Percentiles rank a stretch among this genome's conserved stretches.
phyloP scores from a whole-genome alignment of 345 rosid genomes.

The Schrenkiella parvula region DNA sequence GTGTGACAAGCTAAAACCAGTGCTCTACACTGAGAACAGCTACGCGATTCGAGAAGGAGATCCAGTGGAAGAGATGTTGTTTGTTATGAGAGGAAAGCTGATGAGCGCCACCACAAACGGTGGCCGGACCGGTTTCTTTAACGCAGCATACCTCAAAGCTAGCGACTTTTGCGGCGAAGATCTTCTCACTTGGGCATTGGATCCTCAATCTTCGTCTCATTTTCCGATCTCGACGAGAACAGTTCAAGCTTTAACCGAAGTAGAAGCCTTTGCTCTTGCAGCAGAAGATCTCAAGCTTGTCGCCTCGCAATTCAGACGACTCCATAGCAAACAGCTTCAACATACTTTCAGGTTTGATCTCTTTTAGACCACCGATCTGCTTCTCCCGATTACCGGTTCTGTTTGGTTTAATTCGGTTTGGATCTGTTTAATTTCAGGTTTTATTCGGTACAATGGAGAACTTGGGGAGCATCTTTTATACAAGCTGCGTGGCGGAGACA shows the following conservation, averaged over 20 bases:
- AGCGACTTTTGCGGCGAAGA: conserved; percentile 83
- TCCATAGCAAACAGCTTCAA: conserved; percentile 60
- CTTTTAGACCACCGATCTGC: not conserved
- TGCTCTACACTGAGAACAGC: conserved; percentile 55
- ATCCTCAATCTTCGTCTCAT: conserved; percentile 54
- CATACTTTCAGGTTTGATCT: conserved; percentile 53
- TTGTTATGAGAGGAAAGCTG: conserved; percentile 58
- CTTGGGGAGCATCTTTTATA: conserved; percentile 84
- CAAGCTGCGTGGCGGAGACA: conserved; percentile 79
- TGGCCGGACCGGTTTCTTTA: conserved; percentile 62
- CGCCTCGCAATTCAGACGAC: conserved; percentile 64
- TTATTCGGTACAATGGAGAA: conserved; percentile 70
- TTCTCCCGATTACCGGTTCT: not conserved
- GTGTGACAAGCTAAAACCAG: conserved; percentile 64
- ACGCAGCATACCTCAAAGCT: conserved; percentile 45
- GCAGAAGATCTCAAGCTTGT: conserved; percentile 65
- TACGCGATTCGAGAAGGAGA: conserved; percentile 57
- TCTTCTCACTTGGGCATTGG: conserved; percentile 70
- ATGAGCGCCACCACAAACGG: conserved; percentile 62
- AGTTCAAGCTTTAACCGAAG: conserved; percentile 57
- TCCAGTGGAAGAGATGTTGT: conserved; percentile 74
- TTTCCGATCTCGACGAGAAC: conserved; percentile 68
- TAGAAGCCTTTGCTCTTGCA: conserved; percentile 64
- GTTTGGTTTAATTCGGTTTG: conserved; percentile 2
- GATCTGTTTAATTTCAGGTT: conserved; percentile 36